Evolutionary conservation across 768 basidiomycete genomes (phyloP).

Genomic region (Pulveroboletus ravenelii): DNA sequence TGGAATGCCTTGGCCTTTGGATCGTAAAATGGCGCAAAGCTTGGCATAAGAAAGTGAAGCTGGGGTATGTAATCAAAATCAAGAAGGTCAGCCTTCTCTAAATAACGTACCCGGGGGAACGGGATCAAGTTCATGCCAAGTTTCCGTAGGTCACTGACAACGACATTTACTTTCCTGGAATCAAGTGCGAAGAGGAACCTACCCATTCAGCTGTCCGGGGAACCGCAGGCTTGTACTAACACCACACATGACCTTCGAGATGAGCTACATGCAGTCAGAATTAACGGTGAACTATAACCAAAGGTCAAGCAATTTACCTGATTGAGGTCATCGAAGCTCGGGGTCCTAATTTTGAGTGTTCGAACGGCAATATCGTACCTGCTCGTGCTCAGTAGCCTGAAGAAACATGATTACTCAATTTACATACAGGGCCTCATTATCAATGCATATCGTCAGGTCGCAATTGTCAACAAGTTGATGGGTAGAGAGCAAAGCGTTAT

Average conservation of each 20-base stretch:
- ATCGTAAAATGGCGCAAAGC: slow-evolving; percentile 86
- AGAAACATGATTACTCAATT: neutral
- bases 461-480: slow-evolving; percentile 89
- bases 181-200: slow-evolving; percentile 13
- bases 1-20: slow-evolving; percentile 59
- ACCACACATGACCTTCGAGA: slow-evolving; percentile 91
- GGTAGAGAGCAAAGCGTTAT: slow-evolving; percentile 78
- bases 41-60: slow-evolving; percentile 96
- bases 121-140: slow-evolving; percentile 92
- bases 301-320: slow-evolving; percentile 36
- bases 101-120: slow-evolving; percentile 76
- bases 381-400: neutral
- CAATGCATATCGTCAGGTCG: slow-evolving; percentile 79
- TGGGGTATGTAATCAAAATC: slow-evolving; percentile 30
- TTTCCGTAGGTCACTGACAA: slow-evolving; percentile 72
- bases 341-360: slow-evolving; percentile 60
- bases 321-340: slow-evolving; percentile 67
- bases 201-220: slow-evolving; percentile 93
- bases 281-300: neutral
- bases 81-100: neutral
- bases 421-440: slow-evolving; percentile 79
- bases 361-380: slow-evolving; percentile 71
- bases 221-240: slow-evolving; percentile 89
- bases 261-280: slow-evolving; percentile 40
- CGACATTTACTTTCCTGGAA: slow-evolving; percentile 3